Conservation (phyloP, 2,329 filamentous ascomycete genomes). For the Alternaria angustiovoidea region DNA sequence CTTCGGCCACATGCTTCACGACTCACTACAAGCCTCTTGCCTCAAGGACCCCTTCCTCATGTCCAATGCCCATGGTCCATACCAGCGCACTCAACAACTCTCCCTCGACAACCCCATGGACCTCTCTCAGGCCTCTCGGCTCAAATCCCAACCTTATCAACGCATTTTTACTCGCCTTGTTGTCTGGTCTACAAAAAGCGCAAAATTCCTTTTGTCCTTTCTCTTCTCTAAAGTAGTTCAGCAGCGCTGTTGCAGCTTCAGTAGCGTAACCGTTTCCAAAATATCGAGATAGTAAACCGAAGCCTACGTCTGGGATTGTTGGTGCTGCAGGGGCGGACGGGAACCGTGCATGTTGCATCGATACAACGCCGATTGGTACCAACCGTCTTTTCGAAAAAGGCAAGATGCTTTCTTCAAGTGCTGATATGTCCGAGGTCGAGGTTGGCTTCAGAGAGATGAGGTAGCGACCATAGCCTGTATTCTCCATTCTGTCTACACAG, state of each 20-base stretch:
- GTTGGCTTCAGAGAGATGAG: constrained; percentile 32
- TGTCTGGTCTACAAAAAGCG: constrained; percentile 26
- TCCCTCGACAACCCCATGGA: not conserved
- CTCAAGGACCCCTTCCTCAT: constrained; percentile 4
- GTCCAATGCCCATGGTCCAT: constrained; percentile 19
- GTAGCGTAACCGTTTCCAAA: constrained; percentile 32
- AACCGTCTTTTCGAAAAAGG: constrained; percentile 2
- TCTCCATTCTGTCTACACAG: constrained; percentile 17
- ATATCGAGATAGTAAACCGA: constrained; percentile 16
- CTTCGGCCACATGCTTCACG: not conserved
- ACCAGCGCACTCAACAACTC: constrained; percentile 8
- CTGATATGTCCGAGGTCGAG: not conserved
- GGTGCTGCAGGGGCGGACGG: constrained; percentile 26
- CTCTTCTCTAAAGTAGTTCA: constrained; percentile 17
- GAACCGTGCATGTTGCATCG: constrained; percentile 33
- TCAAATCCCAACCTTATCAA: constrained; percentile 32
- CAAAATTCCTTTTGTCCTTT: constrained; percentile 19
- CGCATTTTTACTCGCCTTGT: constrained; percentile 27
- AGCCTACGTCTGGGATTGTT: constrained; percentile 34
- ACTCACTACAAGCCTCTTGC: constrained; percentile 1
- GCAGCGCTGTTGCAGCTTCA: constrained; percentile 25
- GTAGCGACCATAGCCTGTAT: constrained; percentile 41
- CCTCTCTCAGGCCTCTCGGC: constrained; percentile 16
- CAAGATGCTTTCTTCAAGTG: not conserved
- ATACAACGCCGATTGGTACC: constrained; percentile 27